Percentiles rank a stretch among this genome's conserved stretches.
Conservation (phyloP, 2,329 filamentous ascomycete species). For the Thermoascus crustaceus region DNA sequence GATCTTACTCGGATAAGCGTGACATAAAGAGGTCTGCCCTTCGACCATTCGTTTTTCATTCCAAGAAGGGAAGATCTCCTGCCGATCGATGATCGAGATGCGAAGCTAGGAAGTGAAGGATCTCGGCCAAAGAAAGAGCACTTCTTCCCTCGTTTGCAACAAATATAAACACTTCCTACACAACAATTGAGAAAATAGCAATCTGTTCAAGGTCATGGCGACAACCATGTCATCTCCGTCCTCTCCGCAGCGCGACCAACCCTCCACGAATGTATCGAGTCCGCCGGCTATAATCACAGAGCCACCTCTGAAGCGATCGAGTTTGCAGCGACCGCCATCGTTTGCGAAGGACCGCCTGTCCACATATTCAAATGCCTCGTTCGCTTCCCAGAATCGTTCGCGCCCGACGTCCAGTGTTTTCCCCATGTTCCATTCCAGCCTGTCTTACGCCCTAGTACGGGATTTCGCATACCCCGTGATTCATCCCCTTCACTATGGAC, state of each 20-base stretch:
- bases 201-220: constrained; percentile 17
- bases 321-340: constrained; percentile 61
- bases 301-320: constrained; percentile 49
- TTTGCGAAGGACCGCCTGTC: constrained; percentile 75
- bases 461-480: constrained; percentile 85
- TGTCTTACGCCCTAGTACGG: constrained; percentile 81
- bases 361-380: constrained; percentile 68
- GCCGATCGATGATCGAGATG: constrained; percentile 26
- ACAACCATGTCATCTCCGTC: constrained; percentile 31
- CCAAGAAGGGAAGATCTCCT: too few relatives aligned
- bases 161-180: too few relatives aligned
- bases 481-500: constrained; percentile 88
- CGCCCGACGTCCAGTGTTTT: constrained; percentile 75
- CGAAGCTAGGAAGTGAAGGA: constrained; percentile 27
- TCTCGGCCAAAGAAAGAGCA: not conserved
- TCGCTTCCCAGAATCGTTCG: constrained; percentile 51
- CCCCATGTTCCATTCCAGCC: constrained; percentile 73
- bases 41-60: too few relatives aligned
- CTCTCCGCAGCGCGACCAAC: constrained; percentile 19
- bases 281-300: constrained; percentile 46
- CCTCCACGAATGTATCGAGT: constrained; percentile 20
- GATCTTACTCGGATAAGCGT: too few relatives aligned
- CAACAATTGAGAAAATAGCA: too few relatives aligned
- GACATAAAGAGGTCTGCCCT: too few relatives aligned
- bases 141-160: not conserved